phyloP scores from a whole-genome alignment of 371 early-diverging fungal species.

The Mucor sp. region DNA sequence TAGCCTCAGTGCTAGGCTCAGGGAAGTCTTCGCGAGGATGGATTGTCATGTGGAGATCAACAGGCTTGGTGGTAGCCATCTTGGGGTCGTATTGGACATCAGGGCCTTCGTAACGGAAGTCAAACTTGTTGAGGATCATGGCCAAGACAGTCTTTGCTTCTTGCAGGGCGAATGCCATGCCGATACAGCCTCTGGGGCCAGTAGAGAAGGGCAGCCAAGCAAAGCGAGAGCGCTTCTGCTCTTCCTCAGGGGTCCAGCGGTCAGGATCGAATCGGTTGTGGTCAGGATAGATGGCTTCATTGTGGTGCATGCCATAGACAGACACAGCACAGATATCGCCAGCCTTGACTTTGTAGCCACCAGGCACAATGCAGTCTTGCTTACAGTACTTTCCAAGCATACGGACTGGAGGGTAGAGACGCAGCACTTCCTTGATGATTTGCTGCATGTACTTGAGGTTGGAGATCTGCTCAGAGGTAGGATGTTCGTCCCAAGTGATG shows the following conservation, averaged over 20 bases:
- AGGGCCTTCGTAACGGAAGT: conserved; percentile 47
- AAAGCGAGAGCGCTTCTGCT: conserved; percentile 51
- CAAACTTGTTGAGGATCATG: conserved; percentile 45
- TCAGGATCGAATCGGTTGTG: conserved; percentile 59
- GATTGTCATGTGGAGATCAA: conserved; percentile 36
- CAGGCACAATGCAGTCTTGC: conserved; percentile 54
- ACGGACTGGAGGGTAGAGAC: conserved; percentile 55
- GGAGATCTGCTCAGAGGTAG: conserved; percentile 48
- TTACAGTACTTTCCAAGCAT: conserved; percentile 48
- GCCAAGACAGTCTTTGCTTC: conserved; percentile 62
- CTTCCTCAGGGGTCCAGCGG: conserved; percentile 56
- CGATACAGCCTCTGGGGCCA: conserved; percentile 31
- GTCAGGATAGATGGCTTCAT: conserved; percentile 47
- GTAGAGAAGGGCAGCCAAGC: conserved; percentile 63
- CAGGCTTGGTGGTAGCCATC: conserved; percentile 44
- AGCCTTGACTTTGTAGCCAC: conserved; percentile 41
- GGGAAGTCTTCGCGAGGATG: conserved; percentile 47
- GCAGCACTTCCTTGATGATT: conserved; percentile 58
- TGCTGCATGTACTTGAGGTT: conserved; percentile 44
- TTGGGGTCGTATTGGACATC: conserved; percentile 33
- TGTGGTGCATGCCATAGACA: conserved; percentile 47
- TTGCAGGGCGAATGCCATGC: conserved; percentile 49
- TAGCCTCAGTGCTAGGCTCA: conserved; percentile 21
- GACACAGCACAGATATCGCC: conserved; percentile 22
- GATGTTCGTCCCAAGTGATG: conserved; percentile 38